A percentile compares a stretch with the other conserved stretches of the same genome.
phyloP scores from a whole-genome alignment of 352 stramenopile species.

The Phytopythium cucurbitacearum region DNA sequence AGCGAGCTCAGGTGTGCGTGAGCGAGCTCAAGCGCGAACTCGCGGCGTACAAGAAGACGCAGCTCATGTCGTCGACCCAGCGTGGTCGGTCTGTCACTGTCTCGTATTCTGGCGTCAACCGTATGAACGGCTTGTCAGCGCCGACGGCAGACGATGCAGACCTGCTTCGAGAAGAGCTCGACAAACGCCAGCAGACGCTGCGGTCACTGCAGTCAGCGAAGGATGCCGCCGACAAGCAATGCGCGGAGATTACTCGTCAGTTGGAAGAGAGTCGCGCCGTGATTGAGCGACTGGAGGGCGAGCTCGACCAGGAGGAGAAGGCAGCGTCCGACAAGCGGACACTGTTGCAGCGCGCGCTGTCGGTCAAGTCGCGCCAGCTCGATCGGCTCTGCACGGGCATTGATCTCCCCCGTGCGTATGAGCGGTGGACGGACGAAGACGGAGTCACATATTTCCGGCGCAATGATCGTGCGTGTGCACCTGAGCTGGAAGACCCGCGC shows the following conservation, averaged over 20 bases:
- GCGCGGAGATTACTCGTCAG: conserved; percentile 23
- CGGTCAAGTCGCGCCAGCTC: conserved; percentile 54
- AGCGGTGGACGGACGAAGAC: conserved; percentile 43
- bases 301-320: conserved; percentile 46
- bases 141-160: background rate
- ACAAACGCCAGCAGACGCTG: background rate
- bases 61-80: background rate
- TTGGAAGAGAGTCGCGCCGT: conserved; percentile 21
- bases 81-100: background rate
- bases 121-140: background rate
- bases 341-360: conserved; percentile 34
- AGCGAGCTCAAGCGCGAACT: conserved; percentile 17
- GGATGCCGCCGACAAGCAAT: conserved; percentile 16
- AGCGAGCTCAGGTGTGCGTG: conserved; percentile 17
- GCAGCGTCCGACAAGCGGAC: conserved; percentile 30
- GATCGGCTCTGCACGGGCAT: conserved; percentile 47
- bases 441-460: conserved; percentile 45
- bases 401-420: conserved; percentile 31
- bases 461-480: conserved; percentile 25
- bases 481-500: conserved; percentile 55
- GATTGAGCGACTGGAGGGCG: conserved; percentile 35
- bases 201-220: conserved; percentile 1
- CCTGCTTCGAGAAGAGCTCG: background rate
- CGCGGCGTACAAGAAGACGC: conserved; percentile 6
- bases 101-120: background rate